These are phyloP conservation scores for Gliomastix tumulicola DNA, from an alignment of 2,329 filamentous ascomycete species.

Conservation along the genomic window DNA sequence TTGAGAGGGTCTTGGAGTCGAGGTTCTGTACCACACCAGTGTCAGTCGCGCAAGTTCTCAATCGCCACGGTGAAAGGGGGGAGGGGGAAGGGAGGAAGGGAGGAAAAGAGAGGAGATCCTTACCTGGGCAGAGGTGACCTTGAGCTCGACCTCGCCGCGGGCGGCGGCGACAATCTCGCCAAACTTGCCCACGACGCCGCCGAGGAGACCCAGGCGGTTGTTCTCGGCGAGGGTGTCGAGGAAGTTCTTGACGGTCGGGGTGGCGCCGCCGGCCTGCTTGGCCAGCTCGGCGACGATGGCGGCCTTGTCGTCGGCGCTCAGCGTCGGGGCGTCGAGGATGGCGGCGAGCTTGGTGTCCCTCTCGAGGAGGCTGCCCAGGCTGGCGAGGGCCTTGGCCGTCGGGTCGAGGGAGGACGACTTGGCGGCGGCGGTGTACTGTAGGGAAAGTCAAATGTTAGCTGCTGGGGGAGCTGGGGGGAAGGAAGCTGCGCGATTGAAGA, in stretches of 20 bases:
- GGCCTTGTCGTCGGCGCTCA: conserved; percentile 72
- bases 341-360: conserved; percentile 73
- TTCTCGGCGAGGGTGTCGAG: conserved; percentile 85
- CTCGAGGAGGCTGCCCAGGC: conserved; percentile 65
- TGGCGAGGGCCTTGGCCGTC: conserved; percentile 72
- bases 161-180: conserved; percentile 78
- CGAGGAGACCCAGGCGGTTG: conserved; percentile 82
- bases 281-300: conserved; percentile 80
- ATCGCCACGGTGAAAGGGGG: too few relatives aligned
- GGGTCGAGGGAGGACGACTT: conserved; percentile 82
- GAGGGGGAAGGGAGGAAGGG: background rate
- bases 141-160: conserved; percentile 88
- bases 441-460: too few relatives aligned
- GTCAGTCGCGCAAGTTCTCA: background rate
- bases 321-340: conserved; percentile 76
- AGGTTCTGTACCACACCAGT: conserved; percentile 54
- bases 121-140: conserved; percentile 85
- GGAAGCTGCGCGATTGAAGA: too few relatives aligned
- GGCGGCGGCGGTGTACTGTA: conserved; percentile 91
- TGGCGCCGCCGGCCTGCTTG: conserved; percentile 70
- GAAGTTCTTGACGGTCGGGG: conserved; percentile 91
- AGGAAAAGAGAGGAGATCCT: too few relatives aligned
- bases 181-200: conserved; percentile 84
- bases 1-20: conserved; percentile 76
- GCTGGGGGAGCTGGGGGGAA: too few relatives aligned